Conservation (phyloP, 495 filamentous ascomycete genomes). For the Paragyromitra xinjiangensis region DNA sequence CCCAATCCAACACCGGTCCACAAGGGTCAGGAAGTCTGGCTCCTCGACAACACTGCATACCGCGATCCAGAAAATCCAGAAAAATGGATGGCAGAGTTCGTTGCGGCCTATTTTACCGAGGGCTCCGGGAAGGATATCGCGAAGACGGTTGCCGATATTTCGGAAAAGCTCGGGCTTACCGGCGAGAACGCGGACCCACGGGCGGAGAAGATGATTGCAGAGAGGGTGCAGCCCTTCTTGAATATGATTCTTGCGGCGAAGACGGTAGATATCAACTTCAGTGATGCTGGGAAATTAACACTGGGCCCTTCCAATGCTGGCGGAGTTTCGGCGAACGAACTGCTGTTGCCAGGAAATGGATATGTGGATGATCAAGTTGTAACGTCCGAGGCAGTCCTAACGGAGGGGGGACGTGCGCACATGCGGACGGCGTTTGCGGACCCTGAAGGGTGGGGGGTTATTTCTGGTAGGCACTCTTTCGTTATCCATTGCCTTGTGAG, state of each 20-base stretch:
- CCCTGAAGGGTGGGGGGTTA: constrained; percentile 83
- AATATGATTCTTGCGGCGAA: constrained; percentile 76
- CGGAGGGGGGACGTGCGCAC: constrained; percentile 62
- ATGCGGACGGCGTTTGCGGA: constrained; percentile 77
- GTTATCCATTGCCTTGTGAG: not conserved
- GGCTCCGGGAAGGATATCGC: constrained; percentile 71
- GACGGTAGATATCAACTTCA: constrained; percentile 68
- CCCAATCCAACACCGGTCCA: constrained; percentile 38
- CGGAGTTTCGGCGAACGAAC: constrained; percentile 72
- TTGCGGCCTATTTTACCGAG: constrained; percentile 79
- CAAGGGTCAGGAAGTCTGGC: constrained; percentile 74
- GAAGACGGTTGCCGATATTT: constrained; percentile 73
- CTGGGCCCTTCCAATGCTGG: constrained; percentile 72
- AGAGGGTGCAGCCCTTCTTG: constrained; percentile 78
- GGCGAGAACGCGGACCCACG: constrained; percentile 67
- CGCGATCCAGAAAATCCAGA: constrained; percentile 59
- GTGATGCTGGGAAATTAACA: constrained; percentile 61
- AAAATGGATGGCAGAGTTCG: constrained; percentile 80
- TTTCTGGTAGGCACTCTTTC: constrained; percentile 69
- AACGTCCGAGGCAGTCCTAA: constrained; percentile 62
- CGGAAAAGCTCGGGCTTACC: constrained; percentile 74
- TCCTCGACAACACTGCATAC: constrained; percentile 90
- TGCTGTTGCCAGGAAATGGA: constrained; percentile 60
- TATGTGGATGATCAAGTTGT: constrained; percentile 61
- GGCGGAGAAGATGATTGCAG: constrained; percentile 70